A percentile compares a stretch with the other conserved stretches of the same genome.
These are phyloP conservation scores for Ophiostoma quercus DNA, from an alignment of 2,329 filamentous ascomycete genomes.

Conservation along the genomic window DNA sequence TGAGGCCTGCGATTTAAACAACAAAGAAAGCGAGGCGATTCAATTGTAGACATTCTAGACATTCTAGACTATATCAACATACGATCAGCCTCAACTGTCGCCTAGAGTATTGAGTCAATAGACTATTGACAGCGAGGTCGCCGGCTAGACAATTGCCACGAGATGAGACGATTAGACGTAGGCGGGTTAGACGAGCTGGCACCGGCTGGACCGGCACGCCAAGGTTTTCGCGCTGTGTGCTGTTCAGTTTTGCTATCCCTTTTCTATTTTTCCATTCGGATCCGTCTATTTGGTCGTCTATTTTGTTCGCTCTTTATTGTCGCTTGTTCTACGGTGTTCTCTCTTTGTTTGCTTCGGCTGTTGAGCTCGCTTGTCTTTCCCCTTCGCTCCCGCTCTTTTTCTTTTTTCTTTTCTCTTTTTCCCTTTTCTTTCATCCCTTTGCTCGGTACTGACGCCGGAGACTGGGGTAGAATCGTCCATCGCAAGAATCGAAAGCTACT, in stretches of 20 bases:
- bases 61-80: not conserved
- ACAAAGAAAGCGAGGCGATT: not conserved
- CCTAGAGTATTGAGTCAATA: not conserved
- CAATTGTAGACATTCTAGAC: not conserved
- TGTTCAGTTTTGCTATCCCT: not conserved
- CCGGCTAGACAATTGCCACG: no score
- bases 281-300: not conserved
- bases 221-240: not conserved
- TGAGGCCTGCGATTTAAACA: not conserved
- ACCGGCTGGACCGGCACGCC: conserved; percentile 7
- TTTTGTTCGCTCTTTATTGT: not conserved
- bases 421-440: not conserved
- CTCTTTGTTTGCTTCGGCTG: not conserved
- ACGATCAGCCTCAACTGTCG: no score
- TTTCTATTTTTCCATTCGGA: not conserved
- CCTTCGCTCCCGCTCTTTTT: no score
- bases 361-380: not conserved
- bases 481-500: not conserved
- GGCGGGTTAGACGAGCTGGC: not conserved
- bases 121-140: not conserved
- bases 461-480: not conserved
- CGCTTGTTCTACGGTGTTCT: not conserved
- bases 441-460: not conserved
- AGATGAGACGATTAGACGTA: not conserved
- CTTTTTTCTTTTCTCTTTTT: not conserved